Evolutionary conservation across 805 yeast genomes (phyloP), one percentile per base, ranked within the genome.

Genomic region (Pichia heedii): DNA sequence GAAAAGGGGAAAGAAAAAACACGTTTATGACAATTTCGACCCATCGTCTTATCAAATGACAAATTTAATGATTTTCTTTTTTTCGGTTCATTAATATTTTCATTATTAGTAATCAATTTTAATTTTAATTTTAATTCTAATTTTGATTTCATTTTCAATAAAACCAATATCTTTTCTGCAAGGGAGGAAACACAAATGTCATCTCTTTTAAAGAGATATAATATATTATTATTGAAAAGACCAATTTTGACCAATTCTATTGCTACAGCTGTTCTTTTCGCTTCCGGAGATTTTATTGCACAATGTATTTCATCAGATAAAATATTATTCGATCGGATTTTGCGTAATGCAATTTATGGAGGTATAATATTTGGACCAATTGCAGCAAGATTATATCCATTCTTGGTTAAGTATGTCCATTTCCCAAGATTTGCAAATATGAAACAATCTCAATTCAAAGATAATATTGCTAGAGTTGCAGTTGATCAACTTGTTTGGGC

Each of bases 401-500:
- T 74, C 9, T 56, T 87, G 16, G 61, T 68, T 29, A 61, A 55
- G 9, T 43, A 21, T 20, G 57, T 79, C 3, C 57, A 62, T 27
- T 58, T 71, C 40, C 76, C 76, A 13, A 29, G 32, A 15, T 13
- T 3, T 15, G 32, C 16, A 10, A 29, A 29, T 29, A 16, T 29
- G 3, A n/a, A 7, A 3, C 15, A 10, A 15, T 29, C 32, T 13
- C 12, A 29, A 2, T 29, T 29, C 13, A 29, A 29, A 21, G 69
- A 75, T 47, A 68, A 76, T 0, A 19, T 65, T 1, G 55, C 66
- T 10, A 63, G 86, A 39, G 87, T 84, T 15, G 71, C 73, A 0
- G 70, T 74, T 8, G 97, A 89, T 61, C 96, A 88, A 57, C 53
- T 75, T 22, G 48, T 71, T 0, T 86, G 86, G 72, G 86, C 96